These are phyloP conservation scores for Juglanconis sp. DNA, from an alignment of 2,329 filamentous ascomycete genomes.

Conservation along the genomic window DNA sequence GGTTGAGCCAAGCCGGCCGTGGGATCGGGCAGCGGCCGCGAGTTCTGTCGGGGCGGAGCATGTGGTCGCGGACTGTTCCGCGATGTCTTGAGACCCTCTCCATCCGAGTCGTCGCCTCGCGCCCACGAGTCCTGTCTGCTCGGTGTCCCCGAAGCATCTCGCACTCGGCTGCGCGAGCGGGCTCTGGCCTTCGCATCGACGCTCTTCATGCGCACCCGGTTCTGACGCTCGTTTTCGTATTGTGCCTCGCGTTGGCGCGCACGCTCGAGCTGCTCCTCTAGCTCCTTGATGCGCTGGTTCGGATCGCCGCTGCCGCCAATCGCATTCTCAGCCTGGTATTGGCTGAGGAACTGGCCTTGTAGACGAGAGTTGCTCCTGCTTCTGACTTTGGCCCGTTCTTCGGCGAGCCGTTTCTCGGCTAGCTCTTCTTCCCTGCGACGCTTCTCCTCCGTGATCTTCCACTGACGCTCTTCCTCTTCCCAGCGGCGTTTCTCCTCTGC, in stretches of 20 bases:
- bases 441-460: conserved; percentile 70
- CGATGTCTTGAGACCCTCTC: conserved; percentile 59
- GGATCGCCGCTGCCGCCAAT: conserved; percentile 45
- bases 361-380: conserved; percentile 60
- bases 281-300: conserved; percentile 68
- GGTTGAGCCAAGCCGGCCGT: conserved; percentile 23
- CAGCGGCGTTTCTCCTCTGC: conserved; percentile 70
- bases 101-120: conserved; percentile 48
- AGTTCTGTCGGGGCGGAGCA: conserved; percentile 26
- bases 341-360: conserved; percentile 79
- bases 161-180: conserved; percentile 39
- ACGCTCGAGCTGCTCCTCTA: conserved; percentile 69
- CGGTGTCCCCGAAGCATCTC: conserved; percentile 32
- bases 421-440: conserved; percentile 69
- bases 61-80: conserved; percentile 37
- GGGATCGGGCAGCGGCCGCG: conserved; percentile 42
- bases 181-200: conserved; percentile 31
- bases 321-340: conserved; percentile 74
- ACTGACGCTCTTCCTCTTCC: conserved; percentile 74
- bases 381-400: conserved; percentile 62
- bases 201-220: conserved; percentile 38
- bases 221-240: conserved; percentile 56
- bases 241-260: conserved; percentile 61
- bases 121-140: conserved; percentile 63
- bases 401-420: conserved; percentile 63